Evolutionary conservation across 352 stramenopile genomes (phyloP).

Genomic region (Pythium rhizo-oryzae): DNA sequence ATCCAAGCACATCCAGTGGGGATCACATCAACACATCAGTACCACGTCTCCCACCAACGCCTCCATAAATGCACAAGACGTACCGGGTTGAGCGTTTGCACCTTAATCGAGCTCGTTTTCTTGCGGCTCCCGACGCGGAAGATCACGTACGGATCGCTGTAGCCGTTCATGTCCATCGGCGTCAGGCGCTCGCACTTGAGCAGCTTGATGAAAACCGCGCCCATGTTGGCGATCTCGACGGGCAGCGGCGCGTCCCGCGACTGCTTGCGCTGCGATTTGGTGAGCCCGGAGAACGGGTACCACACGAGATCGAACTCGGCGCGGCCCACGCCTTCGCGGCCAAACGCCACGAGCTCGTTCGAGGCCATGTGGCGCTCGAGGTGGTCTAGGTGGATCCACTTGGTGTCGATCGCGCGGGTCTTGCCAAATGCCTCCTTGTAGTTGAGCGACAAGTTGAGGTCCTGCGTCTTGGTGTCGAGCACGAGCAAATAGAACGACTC

Average conservation of each 20-base stretch:
- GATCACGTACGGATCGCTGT: constrained; percentile 50
- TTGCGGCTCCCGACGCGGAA: constrained; percentile 40
- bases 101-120: constrained; percentile 49
- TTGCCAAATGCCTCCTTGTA: constrained; percentile 42
- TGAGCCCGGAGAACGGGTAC: constrained; percentile 41
- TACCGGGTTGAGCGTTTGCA: constrained; percentile 44
- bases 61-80: neutral
- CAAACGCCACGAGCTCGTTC: constrained; percentile 40
- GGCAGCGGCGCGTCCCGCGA: constrained; percentile 36
- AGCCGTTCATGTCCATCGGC: constrained; percentile 46
- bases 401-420: constrained; percentile 39
- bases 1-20: no score
- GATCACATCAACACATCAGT: neutral
- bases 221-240: constrained; percentile 43
- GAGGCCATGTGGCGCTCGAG: constrained; percentile 34
- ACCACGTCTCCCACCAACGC: neutral
- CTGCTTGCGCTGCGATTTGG: constrained; percentile 29
- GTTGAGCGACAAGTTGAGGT: constrained; percentile 41
- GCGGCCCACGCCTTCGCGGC: constrained; percentile 36
- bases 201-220: constrained; percentile 45
- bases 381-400: constrained; percentile 52
- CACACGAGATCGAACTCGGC: constrained; percentile 46
- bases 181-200: constrained; percentile 42
- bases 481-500: constrained; percentile 39
- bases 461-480: constrained; percentile 46